Evolutionary conservation across 306 rosid genomes (phyloP), one percentile per base, ranked within the genome.

Genomic region (Parietaria judaica): DNA sequence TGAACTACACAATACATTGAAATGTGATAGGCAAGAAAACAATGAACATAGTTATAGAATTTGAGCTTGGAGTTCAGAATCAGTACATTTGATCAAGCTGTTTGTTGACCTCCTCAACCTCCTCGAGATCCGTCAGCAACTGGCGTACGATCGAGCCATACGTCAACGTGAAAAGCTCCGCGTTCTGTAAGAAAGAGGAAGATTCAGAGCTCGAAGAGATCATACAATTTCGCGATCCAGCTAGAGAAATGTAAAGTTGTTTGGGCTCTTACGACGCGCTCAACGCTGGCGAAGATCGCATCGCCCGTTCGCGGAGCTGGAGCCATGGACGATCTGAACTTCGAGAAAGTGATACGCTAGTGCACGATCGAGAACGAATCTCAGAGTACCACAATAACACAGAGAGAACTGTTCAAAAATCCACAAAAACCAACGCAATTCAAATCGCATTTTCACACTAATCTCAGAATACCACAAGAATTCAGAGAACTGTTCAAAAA

Each of bases 141-240:
- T 92, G 99, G 51, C 96, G 96, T 70, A 92, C 96, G 49, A 87
- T 84, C n/a, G 99, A 96, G n/a, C 99, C 99, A 23, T 92, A 92
- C n/a, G 99, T 92, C 73, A 92, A 70, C 13, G 96, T 92, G 79
- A 92, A 92, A 1, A 92, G 84, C 83, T 92, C 99, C 12, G 95
- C 96, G 66, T 92, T 88, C 98, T 92, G 53, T 34, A 36, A 17
- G 17, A 10, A 10, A 16, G 1, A 3, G 16, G 14, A 51, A 51
- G 51, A 64, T 36, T 36, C 50, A 38, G 23, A 49, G 53, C 53
- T 49, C 13, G 53, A 16, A n/a, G 11, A 4, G 36, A 44, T 13
- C n/a, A 11, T 38, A 55, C 38, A 1, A 3, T 51, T 51, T 61
- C 44, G 58, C 58, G 17, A 51, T 17, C 44, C 49, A 50, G 44